phyloP scores from a whole-genome alignment of 768 basidiomycete genomes.

The Basidioascus undulatus region DNA sequence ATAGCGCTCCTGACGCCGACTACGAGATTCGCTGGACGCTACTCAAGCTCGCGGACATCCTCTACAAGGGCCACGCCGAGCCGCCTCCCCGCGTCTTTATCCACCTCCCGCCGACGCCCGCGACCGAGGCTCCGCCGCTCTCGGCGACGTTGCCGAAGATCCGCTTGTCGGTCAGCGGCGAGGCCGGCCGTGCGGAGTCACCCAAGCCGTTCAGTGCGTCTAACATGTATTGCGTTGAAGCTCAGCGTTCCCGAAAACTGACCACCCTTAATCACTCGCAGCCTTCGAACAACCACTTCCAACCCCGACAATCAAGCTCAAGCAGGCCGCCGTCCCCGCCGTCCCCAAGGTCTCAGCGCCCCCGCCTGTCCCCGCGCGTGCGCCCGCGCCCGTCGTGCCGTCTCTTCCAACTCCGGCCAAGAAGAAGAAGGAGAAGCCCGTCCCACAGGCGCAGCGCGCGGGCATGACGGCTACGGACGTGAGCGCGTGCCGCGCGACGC shows the following conservation, averaged over 20 bases:
- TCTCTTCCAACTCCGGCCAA: conserved; percentile 9
- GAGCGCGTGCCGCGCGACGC: conserved; percentile 42
- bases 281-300: too few relatives aligned
- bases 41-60: conserved; percentile 70
- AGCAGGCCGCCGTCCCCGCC: conserved; percentile 25
- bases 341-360: conserved; percentile 10
- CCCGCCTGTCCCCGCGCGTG: not conserved
- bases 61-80: conserved; percentile 62
- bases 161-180: conserved; percentile 22
- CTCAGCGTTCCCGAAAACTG: too few relatives aligned
- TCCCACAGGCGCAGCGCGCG: conserved; percentile 43
- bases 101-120: conserved; percentile 51
- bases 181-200: conserved; percentile 6
- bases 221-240: too few relatives aligned
- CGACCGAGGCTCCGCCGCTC: conserved; percentile 31
- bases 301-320: conserved; percentile 35
- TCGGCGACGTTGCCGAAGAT: too few relatives aligned
- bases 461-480: conserved; percentile 60
- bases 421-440: conserved; percentile 23
- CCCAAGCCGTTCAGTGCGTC: too few relatives aligned
- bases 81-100: conserved; percentile 64
- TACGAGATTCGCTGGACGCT: conserved; percentile 76
- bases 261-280: too few relatives aligned
- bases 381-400: conserved; percentile 11
- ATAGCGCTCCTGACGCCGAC: conserved; percentile 49